Base-by-base conservation (phyloP, 139 green algal genomes). In the Chlamydomonas incerta region DNA sequence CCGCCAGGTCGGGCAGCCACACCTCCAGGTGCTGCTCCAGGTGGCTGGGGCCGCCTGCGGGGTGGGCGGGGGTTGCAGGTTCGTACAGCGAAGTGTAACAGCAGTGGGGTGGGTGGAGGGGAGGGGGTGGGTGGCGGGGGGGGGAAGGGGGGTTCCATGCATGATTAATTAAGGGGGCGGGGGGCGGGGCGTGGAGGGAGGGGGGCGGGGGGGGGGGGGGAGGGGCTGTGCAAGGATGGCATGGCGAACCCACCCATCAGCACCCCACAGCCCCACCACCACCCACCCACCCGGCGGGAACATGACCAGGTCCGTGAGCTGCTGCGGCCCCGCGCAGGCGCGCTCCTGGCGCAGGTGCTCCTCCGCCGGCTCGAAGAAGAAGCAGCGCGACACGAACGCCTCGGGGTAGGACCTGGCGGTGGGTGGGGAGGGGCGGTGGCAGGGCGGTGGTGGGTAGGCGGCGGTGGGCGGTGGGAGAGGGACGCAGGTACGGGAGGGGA, bases 1-100 rank as follows among this genome's bases (percentile, higher is more conserved):
- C 95, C 13, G 94, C 96, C 91, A 96, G 93, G 81, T 97, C 95
- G 41, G 92, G 89, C 95, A 98, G 98, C 72, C 97, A 94, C 52
- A 96, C 92, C 77, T 95, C 91, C 46, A 95, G 81, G 74, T 97
- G 92, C 81, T 94, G 85, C 71, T 89, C 85, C 60, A 93, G 47
- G 82, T 92, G 90, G 37, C 28, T 55, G 26, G 72, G 68, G 23
- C 82, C 70, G 41, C 82, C 88, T 89, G 87, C n/a, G 20, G 33
- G 34, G 10, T 14, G 62, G 62, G 28, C 34, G 9, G 62, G 62
- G 9, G 8, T n/a, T n/a, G n/a, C n/a, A n/a, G n/a, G n/a, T n/a
- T n/a, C n/a, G n/a, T n/a, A n/a, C n/a, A n/a, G n/a, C n/a, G n/a
- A 13, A 50, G 41, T 50, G 5, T 50, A 8, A 13, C 8, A 50